Percentiles rank a stretch among this genome's conserved stretches.
These are phyloP conservation scores for Amoebophrya sp. DNA, from an alignment of 169 alveolate species.

Conservation along the genomic window DNA sequence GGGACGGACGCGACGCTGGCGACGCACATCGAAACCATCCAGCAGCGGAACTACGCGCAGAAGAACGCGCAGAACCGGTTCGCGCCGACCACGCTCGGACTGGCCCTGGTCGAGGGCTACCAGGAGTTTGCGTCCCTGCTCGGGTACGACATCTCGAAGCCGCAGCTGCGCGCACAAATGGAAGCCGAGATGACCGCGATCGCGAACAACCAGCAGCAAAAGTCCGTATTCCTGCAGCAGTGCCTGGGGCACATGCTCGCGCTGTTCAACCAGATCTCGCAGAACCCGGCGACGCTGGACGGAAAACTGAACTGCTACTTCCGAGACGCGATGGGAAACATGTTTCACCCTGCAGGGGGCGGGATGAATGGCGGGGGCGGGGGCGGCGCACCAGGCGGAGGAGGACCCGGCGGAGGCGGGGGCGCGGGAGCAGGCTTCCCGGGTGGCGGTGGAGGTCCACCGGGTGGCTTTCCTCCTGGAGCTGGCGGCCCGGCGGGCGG, in stretches of 20 bases:
- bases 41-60: slow-evolving; percentile 26
- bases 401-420: neutral
- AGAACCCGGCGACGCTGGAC: neutral
- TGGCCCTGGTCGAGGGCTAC: slow-evolving; percentile 26
- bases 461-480: neutral
- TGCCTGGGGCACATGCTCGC: neutral
- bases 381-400: neutral
- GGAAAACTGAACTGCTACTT: neutral
- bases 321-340: neutral
- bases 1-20: slow-evolving; percentile 98
- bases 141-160: slow-evolving; percentile 27
- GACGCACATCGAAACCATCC: slow-evolving; percentile 85
- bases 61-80: slow-evolving; percentile 21
- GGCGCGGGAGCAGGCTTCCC: neutral
- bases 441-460: neutral
- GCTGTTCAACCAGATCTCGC: neutral
- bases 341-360: neutral
- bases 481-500: neutral
- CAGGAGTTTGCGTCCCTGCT: slow-evolving; percentile 20
- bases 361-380: neutral
- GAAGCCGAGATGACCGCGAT: slow-evolving; percentile 1
- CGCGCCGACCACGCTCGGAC: slow-evolving; percentile 20
- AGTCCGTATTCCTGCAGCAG: neutral
- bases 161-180: slow-evolving; percentile 21
- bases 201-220: neutral